Evolutionary conservation across 1,139 yeast species (phyloP).

Genomic region (Scheffersomyces illinoinensis): DNA sequence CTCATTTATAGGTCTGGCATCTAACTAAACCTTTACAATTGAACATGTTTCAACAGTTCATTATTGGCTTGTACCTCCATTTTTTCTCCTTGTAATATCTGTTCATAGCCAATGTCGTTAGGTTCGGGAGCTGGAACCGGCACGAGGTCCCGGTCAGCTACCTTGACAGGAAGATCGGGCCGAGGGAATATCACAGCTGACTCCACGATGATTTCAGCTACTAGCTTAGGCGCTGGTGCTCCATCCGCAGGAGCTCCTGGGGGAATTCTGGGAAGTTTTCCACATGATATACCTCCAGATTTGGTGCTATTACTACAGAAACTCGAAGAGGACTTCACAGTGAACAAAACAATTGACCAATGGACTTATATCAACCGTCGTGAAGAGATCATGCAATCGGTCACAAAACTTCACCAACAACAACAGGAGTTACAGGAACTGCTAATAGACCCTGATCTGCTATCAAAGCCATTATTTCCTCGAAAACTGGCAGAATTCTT

Average conservation of each 20-base stretch:
- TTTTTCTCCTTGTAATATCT: too few relatives aligned
- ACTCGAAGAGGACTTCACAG: conserved; percentile 45
- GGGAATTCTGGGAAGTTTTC: conserved; percentile 6
- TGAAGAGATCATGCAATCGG: conserved; percentile 46
- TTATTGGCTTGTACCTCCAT: neutral
- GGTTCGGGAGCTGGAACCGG: conserved; percentile 19
- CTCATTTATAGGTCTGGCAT: too few relatives aligned
- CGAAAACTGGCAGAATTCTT: conserved; percentile 37
- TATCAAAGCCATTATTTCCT: conserved; percentile 60
- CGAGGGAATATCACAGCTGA: neutral
- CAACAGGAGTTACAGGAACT: conserved; percentile 26
- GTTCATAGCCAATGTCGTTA: conserved; percentile 7
- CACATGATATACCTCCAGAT: conserved; percentile 49
- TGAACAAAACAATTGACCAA: conserved; percentile 45
- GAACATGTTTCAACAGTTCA: neutral
- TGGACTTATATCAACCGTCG: conserved; percentile 51
- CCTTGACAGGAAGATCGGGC: neutral
- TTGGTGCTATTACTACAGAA: conserved; percentile 45
- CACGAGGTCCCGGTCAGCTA: conserved; percentile 1
- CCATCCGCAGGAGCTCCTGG: conserved; percentile 12
- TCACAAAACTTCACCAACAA: conserved; percentile 37
- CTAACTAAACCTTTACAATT: too few relatives aligned
- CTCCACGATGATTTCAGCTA: conserved; percentile 17
- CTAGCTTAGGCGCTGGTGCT: conserved; percentile 19
- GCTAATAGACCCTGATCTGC: conserved; percentile 41